Evolutionary conservation across 768 basidiomycete species (phyloP), one percentile per base, ranked within the genome.

Genomic region (Mycena sanguinolenta): DNA sequence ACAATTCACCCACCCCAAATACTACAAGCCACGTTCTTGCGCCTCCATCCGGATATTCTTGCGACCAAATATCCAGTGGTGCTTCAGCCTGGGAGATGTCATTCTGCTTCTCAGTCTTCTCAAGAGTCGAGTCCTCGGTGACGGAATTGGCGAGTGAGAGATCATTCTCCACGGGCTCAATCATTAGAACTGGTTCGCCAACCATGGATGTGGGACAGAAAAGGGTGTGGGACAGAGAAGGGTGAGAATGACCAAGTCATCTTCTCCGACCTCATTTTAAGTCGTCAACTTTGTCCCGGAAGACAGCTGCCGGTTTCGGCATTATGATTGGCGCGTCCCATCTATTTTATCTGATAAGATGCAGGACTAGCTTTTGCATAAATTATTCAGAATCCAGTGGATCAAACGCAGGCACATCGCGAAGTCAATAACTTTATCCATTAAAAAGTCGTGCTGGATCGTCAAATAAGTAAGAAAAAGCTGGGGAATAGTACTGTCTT

Each of bases 1-100:
- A 8, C 6, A 34, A 30, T 36, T 17, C 21, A 19, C 72, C 49
- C 1, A 73, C 72, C 7, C 72, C 72, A 50, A 70, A 46, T 19
- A 73, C 65, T 42, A 73, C 23, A 23, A 73, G 57, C 72, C 72
- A 73, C 8, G 72, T 68, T 30, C 65, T 52, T 17, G 46, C 21
- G 7, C 72, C 72, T 39, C 72, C 72, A 39, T 73, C 72, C 3
- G 72, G 72, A 67, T 62, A 73, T 27, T 69, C 67, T 23, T 32
- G 64, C 32, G 63, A 28, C 38, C 58, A 73, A 36, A 67, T 63
- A 39, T 73, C 73, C 21, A n/a, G 23, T 14, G 46, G 32, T 21
- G 23, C 39, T 32, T 39, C 39, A 39, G 39, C 13, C 32, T 34
- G 6, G 53, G 28, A 27, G 46, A 27, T 28, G 23, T 50, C 44